phyloP scores from a whole-genome alignment of 345 rosid species.

The Geranium brycei region DNA sequence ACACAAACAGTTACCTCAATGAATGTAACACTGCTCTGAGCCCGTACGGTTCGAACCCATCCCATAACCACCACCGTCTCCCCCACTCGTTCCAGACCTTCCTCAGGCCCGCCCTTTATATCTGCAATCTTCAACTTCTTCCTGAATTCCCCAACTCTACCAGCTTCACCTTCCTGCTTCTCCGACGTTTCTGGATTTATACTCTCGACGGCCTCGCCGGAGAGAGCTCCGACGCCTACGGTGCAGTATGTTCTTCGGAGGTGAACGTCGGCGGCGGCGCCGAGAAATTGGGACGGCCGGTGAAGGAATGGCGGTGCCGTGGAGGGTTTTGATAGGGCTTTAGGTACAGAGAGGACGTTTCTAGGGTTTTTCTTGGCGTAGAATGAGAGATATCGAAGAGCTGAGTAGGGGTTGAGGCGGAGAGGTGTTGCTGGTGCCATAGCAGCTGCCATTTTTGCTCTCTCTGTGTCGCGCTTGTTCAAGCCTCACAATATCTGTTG shows the following conservation, averaged over 20 bases:
- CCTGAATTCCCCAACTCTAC: slow-evolving; percentile 50
- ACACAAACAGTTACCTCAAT: slow-evolving; percentile 41
- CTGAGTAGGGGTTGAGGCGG: slow-evolving; percentile 28
- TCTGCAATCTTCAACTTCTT: slow-evolving; percentile 61
- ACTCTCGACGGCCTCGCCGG: slow-evolving; percentile 25
- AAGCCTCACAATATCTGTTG: not conserved
- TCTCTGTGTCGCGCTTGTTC: not conserved
- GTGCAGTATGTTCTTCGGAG: slow-evolving; percentile 28
- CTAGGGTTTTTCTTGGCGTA: slow-evolving; percentile 13
- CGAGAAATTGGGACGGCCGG: slow-evolving; percentile 1
- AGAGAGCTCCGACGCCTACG: slow-evolving; percentile 23
- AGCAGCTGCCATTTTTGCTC: slow-evolving; percentile 23
- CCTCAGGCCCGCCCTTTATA: slow-evolving; percentile 59
- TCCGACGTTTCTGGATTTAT: slow-evolving; percentile 17
- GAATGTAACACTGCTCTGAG: slow-evolving; percentile 75
- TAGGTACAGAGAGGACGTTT: not conserved
- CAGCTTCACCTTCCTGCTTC: slow-evolving; percentile 14
- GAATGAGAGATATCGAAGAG: slow-evolving; percentile 35
- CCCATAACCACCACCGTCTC: slow-evolving; percentile 53
- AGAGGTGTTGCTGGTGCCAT: slow-evolving; percentile 37
- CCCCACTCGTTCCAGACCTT: slow-evolving; percentile 57
- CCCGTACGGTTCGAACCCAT: slow-evolving; percentile 88
- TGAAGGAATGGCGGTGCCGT: slow-evolving; percentile 19
- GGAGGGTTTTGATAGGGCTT: slow-evolving; percentile 4
- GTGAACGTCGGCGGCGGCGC: slow-evolving; percentile 1